Evolutionary conservation across 1,139 yeast genomes (phyloP), one percentile per base, ranked within the genome.

Genomic region (Hansenula lynferdii): DNA sequence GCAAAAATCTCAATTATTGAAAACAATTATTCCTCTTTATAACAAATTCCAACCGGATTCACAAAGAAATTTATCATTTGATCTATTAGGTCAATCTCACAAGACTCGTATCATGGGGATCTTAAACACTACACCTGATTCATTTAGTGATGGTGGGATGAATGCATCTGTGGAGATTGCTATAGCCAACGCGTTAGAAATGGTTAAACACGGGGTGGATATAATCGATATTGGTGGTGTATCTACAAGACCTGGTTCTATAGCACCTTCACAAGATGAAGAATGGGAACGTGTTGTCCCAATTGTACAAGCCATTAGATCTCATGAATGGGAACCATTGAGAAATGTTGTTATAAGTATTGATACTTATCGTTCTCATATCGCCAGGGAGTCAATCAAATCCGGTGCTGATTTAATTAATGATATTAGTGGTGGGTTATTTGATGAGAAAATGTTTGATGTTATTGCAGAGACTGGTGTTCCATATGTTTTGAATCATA

Each of bases 171-270:
- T 73, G 4, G 65, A 64, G 0, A 61, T 64, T 21, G 73, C 78
- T 2, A 48, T 73, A 2, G 48, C 45, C 1, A 51, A 57, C 3
- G 73, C 77, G 0, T 54, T 62, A 39, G 46, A 58, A 22, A 69
- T 80, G 59, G 75, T 80, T 10, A 53, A 59, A 1, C 67, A 73
- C 17, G 94, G 90, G 0, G 74, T 75, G 10, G 69, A 70, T 22
- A 85, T 94, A 28, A 69, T 92, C 26, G 98, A 90, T 56, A 74
- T 92, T 42, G 98, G 97, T 8, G 97, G 97, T 1, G 87, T 87
- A 42, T 85, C 96, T 0, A 90, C 97, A 0, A 70, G 94, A 39
- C 97, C 97, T 0, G 85, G 87, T 3, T 75, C 94, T 3, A 53
- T 51, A 1, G 85, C 76, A 40, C 82, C 84, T 0, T 54, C 73